These are phyloP conservation scores for Croton laevigatus DNA, from an alignment of 441 rosid species.

Conservation along the genomic window DNA sequence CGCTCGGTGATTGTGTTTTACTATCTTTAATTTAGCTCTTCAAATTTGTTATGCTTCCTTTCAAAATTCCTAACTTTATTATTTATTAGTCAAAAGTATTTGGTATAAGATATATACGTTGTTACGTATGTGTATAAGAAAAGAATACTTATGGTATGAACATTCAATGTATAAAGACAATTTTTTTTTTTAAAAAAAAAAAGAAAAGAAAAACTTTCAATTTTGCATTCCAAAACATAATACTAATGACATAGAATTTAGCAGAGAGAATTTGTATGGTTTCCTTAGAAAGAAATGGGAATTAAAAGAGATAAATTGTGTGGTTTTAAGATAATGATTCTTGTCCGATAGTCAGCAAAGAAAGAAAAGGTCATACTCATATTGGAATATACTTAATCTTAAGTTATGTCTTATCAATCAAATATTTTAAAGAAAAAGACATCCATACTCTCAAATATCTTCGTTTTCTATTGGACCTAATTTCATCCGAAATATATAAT, in stretches of 20 bases:
- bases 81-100: not conserved
- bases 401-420: conserved; percentile 36
- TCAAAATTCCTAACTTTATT: too few species aligned
- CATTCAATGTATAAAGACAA: not conserved
- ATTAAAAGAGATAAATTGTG: conserved; percentile 36
- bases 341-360: conserved; percentile 34
- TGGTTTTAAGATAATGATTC: conserved; percentile 50
- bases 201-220: conserved; percentile 15
- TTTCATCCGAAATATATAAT: too few species aligned
- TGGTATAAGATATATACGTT: too few species aligned
- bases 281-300: conserved; percentile 33
- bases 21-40: too few species aligned
- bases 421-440: conserved; percentile 26
- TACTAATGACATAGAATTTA: conserved; percentile 23
- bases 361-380: conserved; percentile 22
- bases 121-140: not conserved
- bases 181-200: not conserved
- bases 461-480: conserved; percentile 3
- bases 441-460: conserved; percentile 24
- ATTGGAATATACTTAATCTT: conserved; percentile 35
- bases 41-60: too few species aligned
- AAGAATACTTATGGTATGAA: too few species aligned
- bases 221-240: conserved; percentile 20
- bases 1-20: too few species aligned
- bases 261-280: conserved; percentile 40